phyloP scores from a whole-genome alignment of 441 rosid species.

The Aquilaria agallochum region DNA sequence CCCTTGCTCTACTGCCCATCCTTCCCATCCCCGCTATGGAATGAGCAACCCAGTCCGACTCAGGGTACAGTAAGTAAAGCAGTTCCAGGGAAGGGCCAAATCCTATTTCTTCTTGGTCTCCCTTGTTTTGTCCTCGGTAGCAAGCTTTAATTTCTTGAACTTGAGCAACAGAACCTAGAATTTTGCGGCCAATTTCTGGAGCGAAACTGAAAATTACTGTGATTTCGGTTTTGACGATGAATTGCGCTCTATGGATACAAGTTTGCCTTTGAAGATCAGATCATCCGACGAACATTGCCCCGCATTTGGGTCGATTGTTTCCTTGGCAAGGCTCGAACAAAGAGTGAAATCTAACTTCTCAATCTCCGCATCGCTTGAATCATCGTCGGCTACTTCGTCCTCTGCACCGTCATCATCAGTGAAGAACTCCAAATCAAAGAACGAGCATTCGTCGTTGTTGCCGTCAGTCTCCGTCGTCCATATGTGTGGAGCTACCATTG shows the following conservation, averaged over 20 bases:
- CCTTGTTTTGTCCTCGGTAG: conserved; percentile 23
- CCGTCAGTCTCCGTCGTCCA: conserved; percentile 33
- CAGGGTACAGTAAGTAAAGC: no score
- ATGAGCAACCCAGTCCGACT: no score
- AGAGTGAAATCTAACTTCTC: conserved; percentile 61
- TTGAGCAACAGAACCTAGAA: conserved; percentile 68
- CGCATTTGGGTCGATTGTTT: conserved; percentile 41
- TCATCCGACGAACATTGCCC: conserved; percentile 67
- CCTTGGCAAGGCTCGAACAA: conserved; percentile 50
- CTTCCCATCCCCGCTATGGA: no score
- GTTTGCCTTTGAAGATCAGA: conserved; percentile 65
- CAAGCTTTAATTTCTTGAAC: conserved; percentile 47
- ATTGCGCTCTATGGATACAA: conserved; percentile 44
- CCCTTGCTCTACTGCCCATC: no score
- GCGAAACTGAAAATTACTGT: conserved; percentile 53
- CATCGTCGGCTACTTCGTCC: conserved; percentile 24
- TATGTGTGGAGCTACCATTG: conserved; percentile 5
- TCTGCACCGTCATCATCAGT: conserved; percentile 42
- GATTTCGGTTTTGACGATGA: conserved; percentile 34
- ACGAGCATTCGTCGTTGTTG: conserved; percentile 67
- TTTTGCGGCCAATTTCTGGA: conserved; percentile 75
- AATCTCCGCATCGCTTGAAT: conserved; percentile 26
- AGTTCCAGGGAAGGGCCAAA: no score
- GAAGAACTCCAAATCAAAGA: conserved; percentile 84
- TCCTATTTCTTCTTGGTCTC: conserved; percentile 12